These are phyloP conservation scores for Ceratobasidium sp. DNA, from an alignment of 1,284 basidiomycete species.

Conservation along the genomic window DNA sequence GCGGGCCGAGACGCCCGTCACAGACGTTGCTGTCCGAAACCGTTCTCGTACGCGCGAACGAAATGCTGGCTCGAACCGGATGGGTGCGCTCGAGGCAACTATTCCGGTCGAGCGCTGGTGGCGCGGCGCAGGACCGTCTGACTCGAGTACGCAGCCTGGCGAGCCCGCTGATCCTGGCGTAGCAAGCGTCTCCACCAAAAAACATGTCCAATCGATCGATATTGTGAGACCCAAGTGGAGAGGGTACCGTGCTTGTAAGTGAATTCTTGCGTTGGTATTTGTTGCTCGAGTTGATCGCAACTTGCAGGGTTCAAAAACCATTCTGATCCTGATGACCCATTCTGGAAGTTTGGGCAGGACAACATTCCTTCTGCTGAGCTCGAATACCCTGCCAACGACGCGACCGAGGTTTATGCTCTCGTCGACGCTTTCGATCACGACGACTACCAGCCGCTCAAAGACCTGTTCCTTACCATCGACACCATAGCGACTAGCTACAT, in stretches of 20 bases:
- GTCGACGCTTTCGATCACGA: constrained; percentile 47
- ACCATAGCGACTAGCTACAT: constrained; percentile 48
- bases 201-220: constrained; percentile 39
- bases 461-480: constrained; percentile 48
- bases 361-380: constrained; percentile 46
- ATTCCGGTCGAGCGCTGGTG: constrained; percentile 36
- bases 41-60: constrained; percentile 39
- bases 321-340: constrained; percentile 47
- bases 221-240: constrained; percentile 40
- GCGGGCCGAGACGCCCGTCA: constrained; percentile 31
- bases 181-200: background rate
- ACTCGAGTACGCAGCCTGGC: background rate
- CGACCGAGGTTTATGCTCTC: constrained; percentile 41
- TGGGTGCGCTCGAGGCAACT: constrained; percentile 41
- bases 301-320: constrained; percentile 47
- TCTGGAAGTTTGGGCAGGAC: constrained; percentile 45
- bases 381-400: constrained; percentile 47
- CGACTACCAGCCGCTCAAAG: constrained; percentile 49
- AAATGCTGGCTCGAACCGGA: constrained; percentile 26
- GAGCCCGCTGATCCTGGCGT: background rate
- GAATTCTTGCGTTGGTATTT: background rate
- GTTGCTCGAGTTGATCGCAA: constrained; percentile 20
- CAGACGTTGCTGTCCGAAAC: constrained; percentile 32
- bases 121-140: constrained; percentile 18
- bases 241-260: constrained; percentile 37